Conservation (phyloP, 331 rosid species). For the Pyrus hybrid region DNA sequence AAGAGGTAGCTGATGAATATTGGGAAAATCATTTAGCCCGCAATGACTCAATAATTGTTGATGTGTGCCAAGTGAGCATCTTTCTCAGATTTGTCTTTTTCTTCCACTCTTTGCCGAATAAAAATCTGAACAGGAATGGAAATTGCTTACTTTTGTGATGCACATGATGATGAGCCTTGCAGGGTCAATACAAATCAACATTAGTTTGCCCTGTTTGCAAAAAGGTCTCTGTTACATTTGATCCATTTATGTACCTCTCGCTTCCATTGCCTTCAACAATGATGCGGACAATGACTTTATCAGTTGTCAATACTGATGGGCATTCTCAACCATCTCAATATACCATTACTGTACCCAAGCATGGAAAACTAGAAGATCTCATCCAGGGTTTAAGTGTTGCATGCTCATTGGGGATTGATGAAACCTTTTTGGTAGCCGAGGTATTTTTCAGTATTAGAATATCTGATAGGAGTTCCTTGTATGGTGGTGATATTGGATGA, state of each 20-base stretch:
- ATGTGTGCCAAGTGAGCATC: constrained; percentile 84
- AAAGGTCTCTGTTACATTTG: constrained; percentile 94
- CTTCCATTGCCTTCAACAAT: constrained; percentile 92
- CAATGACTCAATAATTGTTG: constrained; percentile 93
- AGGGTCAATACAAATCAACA: constrained; percentile 99
- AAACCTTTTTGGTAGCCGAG: constrained; percentile 89
- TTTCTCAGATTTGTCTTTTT: constrained; percentile 1
- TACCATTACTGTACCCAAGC: constrained; percentile 74
- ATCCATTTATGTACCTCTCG: constrained; percentile 98
- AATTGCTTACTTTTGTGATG: neutral
- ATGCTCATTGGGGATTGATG: constrained; percentile 63
- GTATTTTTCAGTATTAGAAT: constrained; percentile 24
- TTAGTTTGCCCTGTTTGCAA: constrained; percentile 93
- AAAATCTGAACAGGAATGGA: neutral
- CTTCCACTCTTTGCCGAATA: neutral
- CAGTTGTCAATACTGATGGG: constrained; percentile 67
- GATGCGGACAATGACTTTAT: constrained; percentile 82
- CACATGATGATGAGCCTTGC: constrained; percentile 7
- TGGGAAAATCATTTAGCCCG: constrained; percentile 97
- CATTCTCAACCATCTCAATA: constrained; percentile 41
- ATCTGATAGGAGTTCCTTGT: constrained; percentile 20
- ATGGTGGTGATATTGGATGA: constrained; percentile 5
- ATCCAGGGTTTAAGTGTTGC: constrained; percentile 57
- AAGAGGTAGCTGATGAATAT: constrained; percentile 88
- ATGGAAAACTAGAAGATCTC: constrained; percentile 82